Evolutionary conservation across 176 grass and related monocot genomes (phyloP).

Genomic region (Oryza coarctata): DNA sequence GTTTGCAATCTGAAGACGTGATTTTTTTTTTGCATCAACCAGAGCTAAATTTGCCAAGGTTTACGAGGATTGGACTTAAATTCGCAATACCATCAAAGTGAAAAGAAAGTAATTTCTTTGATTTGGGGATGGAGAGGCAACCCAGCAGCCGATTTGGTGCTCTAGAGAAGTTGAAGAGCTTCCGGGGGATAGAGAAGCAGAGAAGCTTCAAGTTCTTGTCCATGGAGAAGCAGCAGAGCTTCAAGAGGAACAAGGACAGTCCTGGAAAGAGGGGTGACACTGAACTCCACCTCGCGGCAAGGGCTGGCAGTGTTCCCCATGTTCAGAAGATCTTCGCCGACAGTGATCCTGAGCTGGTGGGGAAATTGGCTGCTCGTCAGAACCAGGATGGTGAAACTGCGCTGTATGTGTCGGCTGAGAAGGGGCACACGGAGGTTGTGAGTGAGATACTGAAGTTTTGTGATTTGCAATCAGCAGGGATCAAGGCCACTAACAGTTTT

Average conservation of each 20-base stretch:
- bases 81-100: neutral
- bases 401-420: constrained; percentile 80
- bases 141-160: constrained; percentile 38
- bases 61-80: neutral
- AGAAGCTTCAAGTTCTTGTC: constrained; percentile 67
- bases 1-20: neutral
- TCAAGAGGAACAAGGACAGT: constrained; percentile 81
- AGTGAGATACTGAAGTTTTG: constrained; percentile 68
- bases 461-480: constrained; percentile 64
- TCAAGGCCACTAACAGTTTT: constrained; percentile 76
- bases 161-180: constrained; percentile 55
- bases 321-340: constrained; percentile 68
- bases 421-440: constrained; percentile 70
- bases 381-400: constrained; percentile 88
- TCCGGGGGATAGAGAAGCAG: constrained; percentile 73
- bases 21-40: neutral
- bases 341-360: constrained; percentile 39
- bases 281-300: constrained; percentile 66
- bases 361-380: constrained; percentile 51
- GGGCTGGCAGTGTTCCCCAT: constrained; percentile 66
- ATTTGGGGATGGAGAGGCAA: constrained; percentile 57
- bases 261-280: constrained; percentile 84
- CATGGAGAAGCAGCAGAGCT: constrained; percentile 83
- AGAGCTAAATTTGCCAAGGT: neutral
- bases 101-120: neutral